Base-by-base conservation (phyloP, 148 eudicot species). In the Limonium bicolor region DNA sequence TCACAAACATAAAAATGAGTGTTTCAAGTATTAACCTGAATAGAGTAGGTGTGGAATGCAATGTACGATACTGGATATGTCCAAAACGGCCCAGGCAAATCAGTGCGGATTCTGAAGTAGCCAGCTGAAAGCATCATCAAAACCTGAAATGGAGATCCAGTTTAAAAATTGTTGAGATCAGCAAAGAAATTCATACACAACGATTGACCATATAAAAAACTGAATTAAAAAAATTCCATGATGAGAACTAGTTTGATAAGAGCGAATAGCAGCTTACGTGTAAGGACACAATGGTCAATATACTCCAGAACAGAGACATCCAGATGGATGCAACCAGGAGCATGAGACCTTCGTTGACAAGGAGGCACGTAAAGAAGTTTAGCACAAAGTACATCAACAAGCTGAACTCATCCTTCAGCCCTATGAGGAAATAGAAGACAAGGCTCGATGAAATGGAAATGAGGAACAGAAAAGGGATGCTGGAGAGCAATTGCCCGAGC, bases 51-150 rank as follows among this genome's bases (percentile, higher is more conserved):
- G 60, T 90, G 97, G 53, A 84, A 80, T 27, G 97, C 77, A 54
- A 90, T 50, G 58, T 80, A 90, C 27, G 97, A 90, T 41, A 84
- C 16, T 25, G 97, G 97, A 53, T 75, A 80, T 61, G 66, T 80
- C 97, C 97, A 90, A n/a, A 80, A 51, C 24, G 75, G 66, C 54
- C 61, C 57, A 17, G 97, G 87, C 66, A 90, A 62, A 64, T 74
- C 82, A 66, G 84, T 80, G 41, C 85, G 79, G 37, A 84, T 62
- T 79, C 93, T 72, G 65, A 80, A 90, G 69, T 77, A 84, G 26
- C 97, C 97, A 26, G 95, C 93, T 13, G 97, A 77, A 49, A 90
- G 95, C 93, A 90, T 84, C 94, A 88, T 74, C 60, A 69, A 14
- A 49, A 88, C 73, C 97, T 88, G 77, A 38, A 68, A 53, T 17